Evolutionary conservation across 2,329 filamentous ascomycete species (phyloP), one percentile per base, ranked within the genome.

Genomic region (Ophiostoma ulmi): DNA sequence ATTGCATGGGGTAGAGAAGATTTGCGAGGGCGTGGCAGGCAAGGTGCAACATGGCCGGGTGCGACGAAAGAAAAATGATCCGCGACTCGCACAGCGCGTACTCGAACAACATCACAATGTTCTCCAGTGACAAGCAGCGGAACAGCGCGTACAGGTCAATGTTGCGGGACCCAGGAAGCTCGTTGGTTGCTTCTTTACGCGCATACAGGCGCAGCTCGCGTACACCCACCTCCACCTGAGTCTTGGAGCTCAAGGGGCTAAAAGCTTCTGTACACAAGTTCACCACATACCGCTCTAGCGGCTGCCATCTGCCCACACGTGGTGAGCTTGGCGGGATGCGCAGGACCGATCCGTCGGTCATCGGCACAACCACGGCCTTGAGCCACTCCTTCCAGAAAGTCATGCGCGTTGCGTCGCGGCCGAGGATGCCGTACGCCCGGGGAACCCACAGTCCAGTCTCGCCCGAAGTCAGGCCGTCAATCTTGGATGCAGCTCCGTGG

Each of bases 351-450:
- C 94, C 93, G 77, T 97, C 93, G 1, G 90, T 93, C 95, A 98
- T 99, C 38, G 95, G 95, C 31, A 97, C 92, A n/a, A 95, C 84
- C 11, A 98, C 87, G 7, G 94, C 94, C 79, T 93, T 91, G 67
- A 99, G 86, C 95, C 95, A 99, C 79, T 99, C 95, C 80, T 98
- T 98, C 94, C 94, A 99, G 81, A 99, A 98, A 41, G 89, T 88
- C 74, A 94, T 93, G 80, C 96, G 87, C 72, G 88, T 90, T 14
- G 85, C 85, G 78, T 99, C 95, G 73, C 92, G 87, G 44, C 95
- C 95, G 73, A 99, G 84, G 73, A 99, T 90, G 72, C 95, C 95
- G 77, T 97, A 99, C 1, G 94, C 93, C 74, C 95, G 87, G 22
- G 95, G 95, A 68, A 93, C 93, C 95, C 95, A 99, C 72, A 98